Base-by-base conservation (phyloP, 1,284 basidiomycete species). In the Marasmius sp. region DNA sequence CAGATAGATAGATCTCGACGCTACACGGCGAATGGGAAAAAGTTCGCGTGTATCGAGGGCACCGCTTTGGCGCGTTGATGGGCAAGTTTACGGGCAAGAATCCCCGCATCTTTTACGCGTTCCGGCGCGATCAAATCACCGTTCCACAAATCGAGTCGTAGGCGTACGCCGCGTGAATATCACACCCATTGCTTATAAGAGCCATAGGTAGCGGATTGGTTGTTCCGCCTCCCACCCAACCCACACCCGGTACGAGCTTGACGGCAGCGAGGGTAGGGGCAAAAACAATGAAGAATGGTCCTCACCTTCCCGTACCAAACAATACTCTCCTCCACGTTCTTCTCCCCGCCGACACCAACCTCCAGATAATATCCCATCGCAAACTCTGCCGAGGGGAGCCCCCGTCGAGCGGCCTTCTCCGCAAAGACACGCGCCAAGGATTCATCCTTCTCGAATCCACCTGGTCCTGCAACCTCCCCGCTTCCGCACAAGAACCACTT, bases 351-450 rank as follows among this genome's bases (percentile, higher is more conserved):
- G 1, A 92, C 86, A 2, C 91, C 90, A 0, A 92, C 93, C 71
- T 96, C 94, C 45, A 82, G 81, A 71, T 95, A 97, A 72, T 98
- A 98, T 0, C 94, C 96, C 84, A 98, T 88, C 0, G 95, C 95
- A 73, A 98, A 98, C 73, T 96, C 92, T 0, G 94, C 95, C 60
- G 85, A 90, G 0, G 93, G 84, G 37, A 97, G 77, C 0, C 88
- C 89, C 66, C 90, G 91, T 59, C 82, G 78, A 0, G 95, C 94
- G 0, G 95, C 94, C 75, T 97, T 97, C 66, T 95, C 91, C 0
- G 95, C 95, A 78, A 97, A 98, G 0, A 90, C 93, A 68, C 87
- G 88, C 0, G 96, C 95, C 1, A 98, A 81, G 0, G 74, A 77
- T 73, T 98, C 95, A 74, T 97, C 94, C 76, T 95, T 95, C 34